Evolutionary conservation across 2,329 filamentous ascomycete genomes (phyloP).

Genomic region (Plenodomus biglobosus): DNA sequence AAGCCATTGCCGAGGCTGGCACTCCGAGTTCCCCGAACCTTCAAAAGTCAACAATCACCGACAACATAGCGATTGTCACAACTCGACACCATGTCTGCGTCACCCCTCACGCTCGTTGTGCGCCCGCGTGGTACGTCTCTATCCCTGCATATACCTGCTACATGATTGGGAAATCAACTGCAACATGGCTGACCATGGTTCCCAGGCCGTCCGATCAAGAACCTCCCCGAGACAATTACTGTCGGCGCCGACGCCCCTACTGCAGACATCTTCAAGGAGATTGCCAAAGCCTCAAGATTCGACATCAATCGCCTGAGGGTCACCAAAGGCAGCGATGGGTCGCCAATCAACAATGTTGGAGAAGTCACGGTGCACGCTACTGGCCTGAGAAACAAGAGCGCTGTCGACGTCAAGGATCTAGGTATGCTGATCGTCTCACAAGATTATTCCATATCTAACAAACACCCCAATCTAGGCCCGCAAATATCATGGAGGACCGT

Average conservation of each 20-base stretch:
- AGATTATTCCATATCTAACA: background rate
- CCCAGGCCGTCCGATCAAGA: constrained; percentile 63
- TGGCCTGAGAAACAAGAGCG: constrained; percentile 60
- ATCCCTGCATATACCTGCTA: background rate
- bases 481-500: constrained; percentile 93
- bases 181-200: constrained; percentile 5
- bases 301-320: constrained; percentile 63
- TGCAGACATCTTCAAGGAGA: constrained; percentile 58
- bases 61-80: constrained; percentile 8
- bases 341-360: constrained; percentile 57
- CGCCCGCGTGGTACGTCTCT: constrained; percentile 48
- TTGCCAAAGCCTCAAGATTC: constrained; percentile 57
- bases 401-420: constrained; percentile 86
- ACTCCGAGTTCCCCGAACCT: constrained; percentile 5
- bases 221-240: constrained; percentile 59
- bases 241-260: constrained; percentile 55
- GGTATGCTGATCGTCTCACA: constrained; percentile 56
- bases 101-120: constrained; percentile 48
- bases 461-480: constrained; percentile 58
- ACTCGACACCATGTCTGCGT: constrained; percentile 45
- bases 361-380: constrained; percentile 56
- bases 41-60: constrained; percentile 16
- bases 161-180: background rate
- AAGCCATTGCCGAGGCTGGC: constrained; percentile 12
- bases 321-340: constrained; percentile 65